phyloP scores from a whole-genome alignment of 2,329 filamentous ascomycete genomes.

The Byssothecium circinans region DNA sequence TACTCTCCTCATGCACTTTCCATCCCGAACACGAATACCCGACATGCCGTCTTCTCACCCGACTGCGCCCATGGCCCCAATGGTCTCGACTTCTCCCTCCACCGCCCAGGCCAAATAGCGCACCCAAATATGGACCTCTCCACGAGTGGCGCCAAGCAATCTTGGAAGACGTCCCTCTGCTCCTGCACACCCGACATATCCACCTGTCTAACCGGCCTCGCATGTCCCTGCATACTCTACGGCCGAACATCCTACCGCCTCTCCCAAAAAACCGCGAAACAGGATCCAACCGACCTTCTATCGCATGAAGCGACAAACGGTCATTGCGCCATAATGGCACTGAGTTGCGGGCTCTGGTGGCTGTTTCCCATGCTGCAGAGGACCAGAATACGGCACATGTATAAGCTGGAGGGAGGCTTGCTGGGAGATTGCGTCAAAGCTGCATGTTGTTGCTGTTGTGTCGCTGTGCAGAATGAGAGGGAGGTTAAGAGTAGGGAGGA shows the following conservation, averaged over 20 bases:
- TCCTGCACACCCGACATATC: constrained; percentile 38
- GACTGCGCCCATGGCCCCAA: constrained; percentile 43
- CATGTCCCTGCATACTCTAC: constrained; percentile 49
- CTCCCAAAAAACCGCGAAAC: constrained; percentile 38
- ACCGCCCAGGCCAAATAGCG: constrained; percentile 46
- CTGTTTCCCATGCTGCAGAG: constrained; percentile 43
- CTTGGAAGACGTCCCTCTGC: constrained; percentile 40
- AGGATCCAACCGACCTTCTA: constrained; percentile 47
- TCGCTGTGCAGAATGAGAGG: constrained; percentile 49
- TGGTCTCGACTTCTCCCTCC: constrained; percentile 36
- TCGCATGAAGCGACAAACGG: constrained; percentile 41
- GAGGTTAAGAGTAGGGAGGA: constrained; percentile 51
- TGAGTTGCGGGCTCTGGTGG: constrained; percentile 43
- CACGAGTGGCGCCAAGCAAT: constrained; percentile 14
- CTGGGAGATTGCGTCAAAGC: constrained; percentile 38
- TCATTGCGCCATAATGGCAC: constrained; percentile 43
- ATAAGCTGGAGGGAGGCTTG: constrained; percentile 47
- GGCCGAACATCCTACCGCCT: constrained; percentile 50
- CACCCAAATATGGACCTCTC: constrained; percentile 45
- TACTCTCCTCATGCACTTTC: constrained; percentile 39
- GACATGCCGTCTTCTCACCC: constrained; percentile 41
- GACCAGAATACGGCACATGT: constrained; percentile 45
- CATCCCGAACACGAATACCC: constrained; percentile 20
- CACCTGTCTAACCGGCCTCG: constrained; percentile 45
- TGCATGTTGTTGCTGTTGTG: constrained; percentile 48